Evolutionary conservation across 495 filamentous ascomycete species (phyloP), one percentile per base, ranked within the genome.

Genomic region (Haplographium delicatum): DNA sequence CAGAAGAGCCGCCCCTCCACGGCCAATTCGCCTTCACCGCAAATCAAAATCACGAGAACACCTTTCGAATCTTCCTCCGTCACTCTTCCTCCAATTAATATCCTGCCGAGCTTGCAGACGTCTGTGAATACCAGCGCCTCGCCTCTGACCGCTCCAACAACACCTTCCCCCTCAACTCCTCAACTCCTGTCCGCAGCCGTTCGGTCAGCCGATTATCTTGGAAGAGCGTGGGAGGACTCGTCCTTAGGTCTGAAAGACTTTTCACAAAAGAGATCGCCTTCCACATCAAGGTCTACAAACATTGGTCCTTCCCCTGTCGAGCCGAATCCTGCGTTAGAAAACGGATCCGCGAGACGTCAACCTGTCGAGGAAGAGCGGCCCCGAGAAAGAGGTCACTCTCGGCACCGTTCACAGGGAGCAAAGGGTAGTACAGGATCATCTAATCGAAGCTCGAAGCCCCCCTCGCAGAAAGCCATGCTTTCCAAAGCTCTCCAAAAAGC

Each of bases 401-500:
- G 72, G 50, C 68, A 71, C 52, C 68, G 72, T 15, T 74, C 75
- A n/a, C 63, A 71, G 15, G 61, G 66, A 11, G 60, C 59, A 5
- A 72, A 68, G 45, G 60, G 67, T 20, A 72, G 70, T 50, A 50
- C 55, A 4, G 39, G 37, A 23, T 51, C 46, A n/a, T 55, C 59
- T 18, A 44, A 37, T 50, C 33, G 52, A 38, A 56, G 49, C 31
- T 54, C 59, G 20, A 75, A 73, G 48, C 65, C 65, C 31, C 68
- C 69, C 8, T 89, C 86, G 1, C 86, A 95, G 60, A 96, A 94
- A 68, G 82, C 82, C 19, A 96, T 96, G 87, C 73, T 98, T 15
- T 93, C 90, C 3, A 89, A 85, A 61, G 93, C 93, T 5, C 70
- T 98, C 34, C 83, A 94, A 58, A 96, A 96, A 67, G 93, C 93